Evolutionary conservation across 306 rosid species (phyloP).

Genomic region (Castanea mollissima): DNA sequence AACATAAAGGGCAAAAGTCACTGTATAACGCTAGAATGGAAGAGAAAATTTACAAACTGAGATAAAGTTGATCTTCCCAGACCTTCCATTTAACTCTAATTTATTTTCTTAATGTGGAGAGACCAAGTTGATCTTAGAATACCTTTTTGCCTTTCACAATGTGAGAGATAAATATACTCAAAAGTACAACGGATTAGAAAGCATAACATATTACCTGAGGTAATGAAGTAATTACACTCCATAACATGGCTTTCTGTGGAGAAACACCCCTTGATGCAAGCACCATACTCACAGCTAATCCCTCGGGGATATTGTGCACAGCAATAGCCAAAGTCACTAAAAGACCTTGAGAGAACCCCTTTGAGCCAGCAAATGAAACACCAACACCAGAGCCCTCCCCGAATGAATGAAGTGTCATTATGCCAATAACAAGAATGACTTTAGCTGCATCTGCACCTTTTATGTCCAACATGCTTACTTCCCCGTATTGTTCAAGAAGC

Average conservation of each 20-base stretch:
- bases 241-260: conserved; percentile 95
- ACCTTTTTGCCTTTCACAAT: conserved; percentile 8
- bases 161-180: conserved; percentile 10
- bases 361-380: conserved; percentile 96
- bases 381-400: conserved; percentile 99
- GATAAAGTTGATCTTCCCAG: not conserved
- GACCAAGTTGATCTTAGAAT: not conserved
- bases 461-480: conserved; percentile 96
- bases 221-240: conserved; percentile 97
- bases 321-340: conserved; percentile 98
- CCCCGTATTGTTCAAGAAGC: conserved; percentile 97
- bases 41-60: not conserved
- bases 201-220: conserved; percentile 68
- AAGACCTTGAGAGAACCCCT: conserved; percentile 96
- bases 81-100: not conserved
- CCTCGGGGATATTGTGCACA: conserved; percentile 98
- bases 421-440: conserved; percentile 95
- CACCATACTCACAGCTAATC: conserved; percentile 98
- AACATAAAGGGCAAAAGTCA: not conserved
- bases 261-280: conserved; percentile 98
- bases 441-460: conserved; percentile 97
- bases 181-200: not conserved
- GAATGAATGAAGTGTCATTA: conserved; percentile 98
- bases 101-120: not conserved
- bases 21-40: not conserved